Conservation (phyloP, 2,329 filamentous ascomycete species). For the Seiridium unicorne region DNA sequence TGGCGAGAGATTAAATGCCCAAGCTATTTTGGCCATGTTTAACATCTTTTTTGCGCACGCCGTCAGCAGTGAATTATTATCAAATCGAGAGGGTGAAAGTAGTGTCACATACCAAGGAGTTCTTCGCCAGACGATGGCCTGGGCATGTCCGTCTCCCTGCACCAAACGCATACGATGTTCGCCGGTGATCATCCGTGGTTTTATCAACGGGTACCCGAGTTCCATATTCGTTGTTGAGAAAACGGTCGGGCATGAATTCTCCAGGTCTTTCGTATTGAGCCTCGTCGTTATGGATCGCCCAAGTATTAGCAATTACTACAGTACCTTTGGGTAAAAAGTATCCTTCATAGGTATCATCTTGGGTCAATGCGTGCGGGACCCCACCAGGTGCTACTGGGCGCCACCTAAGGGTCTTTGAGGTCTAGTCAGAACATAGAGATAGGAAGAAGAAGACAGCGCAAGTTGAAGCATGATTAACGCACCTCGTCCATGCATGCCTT, state of each 20-base stretch:
- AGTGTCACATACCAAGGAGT: background rate
- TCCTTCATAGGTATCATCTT: constrained; percentile 15
- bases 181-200: constrained; percentile 4
- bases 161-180: constrained; percentile 8
- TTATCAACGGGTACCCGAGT: background rate
- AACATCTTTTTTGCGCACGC: background rate
- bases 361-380: constrained; percentile 12
- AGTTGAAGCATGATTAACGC: background rate
- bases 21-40: constrained; percentile 8
- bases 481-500: constrained; percentile 13
- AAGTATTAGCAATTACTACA: constrained; percentile 12
- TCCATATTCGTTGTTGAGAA: constrained; percentile 12
- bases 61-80: background rate
- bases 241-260: constrained; percentile 14
- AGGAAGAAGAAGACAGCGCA: background rate
- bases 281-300: constrained; percentile 14
- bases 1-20: constrained; percentile 1
- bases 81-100: background rate
- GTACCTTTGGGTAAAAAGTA: constrained; percentile 13
- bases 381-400: constrained; percentile 12
- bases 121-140: constrained; percentile 9
- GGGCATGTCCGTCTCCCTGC: constrained; percentile 10
- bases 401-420: constrained; percentile 13
- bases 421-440: constrained; percentile 3
- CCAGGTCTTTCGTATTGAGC: constrained; percentile 14